phyloP scores from a whole-genome alignment of 192 early-diverging fungal species.

The Piromyces sp. region DNA sequence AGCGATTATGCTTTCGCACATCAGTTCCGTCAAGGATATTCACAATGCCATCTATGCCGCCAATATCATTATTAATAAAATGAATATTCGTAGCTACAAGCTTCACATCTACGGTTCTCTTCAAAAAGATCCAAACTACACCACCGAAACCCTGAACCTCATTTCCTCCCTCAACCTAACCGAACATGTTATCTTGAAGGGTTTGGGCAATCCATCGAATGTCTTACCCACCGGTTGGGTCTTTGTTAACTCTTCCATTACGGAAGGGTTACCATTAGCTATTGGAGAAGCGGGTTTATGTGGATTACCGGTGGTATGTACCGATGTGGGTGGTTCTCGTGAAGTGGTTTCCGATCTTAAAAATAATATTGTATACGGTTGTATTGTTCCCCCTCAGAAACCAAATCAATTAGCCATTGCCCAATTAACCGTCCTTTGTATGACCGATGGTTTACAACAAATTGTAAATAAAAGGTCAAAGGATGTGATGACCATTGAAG shows the following conservation, averaged over 20 bases:
- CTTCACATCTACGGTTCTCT: conserved; percentile 24
- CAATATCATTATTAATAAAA: conserved; percentile 20
- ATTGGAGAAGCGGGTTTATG: conserved; percentile 15
- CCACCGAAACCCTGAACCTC: conserved; percentile 9
- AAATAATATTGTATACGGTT: conserved; percentile 11
- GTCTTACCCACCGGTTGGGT: conserved; percentile 23
- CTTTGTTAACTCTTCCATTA: conserved; percentile 26
- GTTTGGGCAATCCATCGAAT: conserved; percentile 15
- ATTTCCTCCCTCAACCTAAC: conserved; percentile 14
- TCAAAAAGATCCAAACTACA: conserved; percentile 20
- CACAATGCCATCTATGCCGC: conserved; percentile 23
- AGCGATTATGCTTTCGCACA: conserved; percentile 26
- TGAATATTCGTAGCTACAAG: conserved; percentile 13
- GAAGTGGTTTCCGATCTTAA: conserved; percentile 11
- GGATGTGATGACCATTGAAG: not conserved
- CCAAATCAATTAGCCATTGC: conserved; percentile 18
- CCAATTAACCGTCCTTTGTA: conserved; percentile 14
- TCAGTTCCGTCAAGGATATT: conserved; percentile 22
- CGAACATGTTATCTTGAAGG: conserved; percentile 17
- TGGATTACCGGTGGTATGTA: conserved; percentile 16
- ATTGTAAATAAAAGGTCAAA: conserved; percentile 1
- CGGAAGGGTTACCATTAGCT: conserved; percentile 16
- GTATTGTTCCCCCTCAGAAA: conserved; percentile 16
- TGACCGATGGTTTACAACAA: conserved; percentile 14
- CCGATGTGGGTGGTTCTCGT: conserved; percentile 15